Percentiles rank a stretch among this genome's conserved stretches.
These are phyloP conservation scores for Actinomucor elegans DNA, from an alignment of 371 early-diverging fungal genomes.

Conservation along the genomic window DNA sequence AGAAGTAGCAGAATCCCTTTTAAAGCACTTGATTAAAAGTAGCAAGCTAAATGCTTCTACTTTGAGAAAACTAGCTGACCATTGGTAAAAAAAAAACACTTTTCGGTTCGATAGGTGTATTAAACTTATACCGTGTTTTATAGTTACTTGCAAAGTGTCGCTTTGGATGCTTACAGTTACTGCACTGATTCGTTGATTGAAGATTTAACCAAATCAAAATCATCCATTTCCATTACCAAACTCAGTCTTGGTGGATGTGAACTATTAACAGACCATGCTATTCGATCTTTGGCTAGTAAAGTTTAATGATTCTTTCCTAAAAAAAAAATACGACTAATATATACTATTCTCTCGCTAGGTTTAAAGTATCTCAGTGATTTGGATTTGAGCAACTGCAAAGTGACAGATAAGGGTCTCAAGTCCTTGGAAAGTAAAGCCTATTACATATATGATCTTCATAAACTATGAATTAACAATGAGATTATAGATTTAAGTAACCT, in stretches of 20 bases:
- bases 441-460: neutral
- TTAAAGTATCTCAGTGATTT: slow-evolving; percentile 34
- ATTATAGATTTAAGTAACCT: slow-evolving; percentile 25
- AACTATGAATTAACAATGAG: neutral
- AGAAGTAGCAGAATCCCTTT: slow-evolving; percentile 25
- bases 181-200: slow-evolving; percentile 44
- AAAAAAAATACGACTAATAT: neutral
- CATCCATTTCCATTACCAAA: slow-evolving; percentile 21
- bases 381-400: slow-evolving; percentile 43
- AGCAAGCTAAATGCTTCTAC: slow-evolving; percentile 30
- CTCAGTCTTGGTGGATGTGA: slow-evolving; percentile 44
- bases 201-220: slow-evolving; percentile 29
- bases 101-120: neutral
- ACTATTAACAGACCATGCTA: slow-evolving; percentile 38
- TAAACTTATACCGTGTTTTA: neutral
- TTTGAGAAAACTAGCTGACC: slow-evolving; percentile 25
- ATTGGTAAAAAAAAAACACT: slow-evolving; percentile 24
- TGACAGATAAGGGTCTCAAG: slow-evolving; percentile 38
- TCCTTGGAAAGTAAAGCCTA: slow-evolving; percentile 26
- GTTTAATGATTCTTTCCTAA: too few relatives aligned
- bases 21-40: slow-evolving; percentile 19
- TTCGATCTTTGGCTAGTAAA: slow-evolving; percentile 34
- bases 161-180: slow-evolving; percentile 36
- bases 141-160: slow-evolving; percentile 37
- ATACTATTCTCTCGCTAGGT: slow-evolving; percentile 10